Evolutionary conservation across 2,329 filamentous ascomycete genomes (phyloP).

Genomic region (Calonectria pseudoturangicola): DNA sequence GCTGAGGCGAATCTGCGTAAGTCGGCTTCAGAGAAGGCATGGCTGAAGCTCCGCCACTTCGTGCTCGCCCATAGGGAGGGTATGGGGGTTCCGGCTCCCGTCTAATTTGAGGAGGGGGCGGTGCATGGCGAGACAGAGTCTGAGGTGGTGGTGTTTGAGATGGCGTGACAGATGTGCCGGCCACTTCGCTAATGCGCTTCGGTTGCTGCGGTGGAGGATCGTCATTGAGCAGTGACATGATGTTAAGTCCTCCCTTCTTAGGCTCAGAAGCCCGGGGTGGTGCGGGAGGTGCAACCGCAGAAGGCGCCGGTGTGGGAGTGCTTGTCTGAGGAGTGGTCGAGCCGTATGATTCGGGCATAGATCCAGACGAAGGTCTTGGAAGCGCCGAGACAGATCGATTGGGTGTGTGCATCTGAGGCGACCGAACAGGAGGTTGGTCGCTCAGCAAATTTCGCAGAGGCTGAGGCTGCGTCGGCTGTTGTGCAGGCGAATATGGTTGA

Average conservation of each 20-base stretch:
- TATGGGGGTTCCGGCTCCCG: constrained; percentile 71
- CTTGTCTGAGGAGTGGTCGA: constrained; percentile 54
- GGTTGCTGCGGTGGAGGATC: constrained; percentile 70
- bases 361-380: constrained; percentile 57
- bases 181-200: constrained; percentile 72
- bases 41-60: constrained; percentile 62
- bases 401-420: constrained; percentile 63
- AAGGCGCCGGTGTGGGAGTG: constrained; percentile 56
- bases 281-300: constrained; percentile 61
- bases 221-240: constrained; percentile 79
- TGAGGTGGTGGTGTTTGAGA: constrained; percentile 72
- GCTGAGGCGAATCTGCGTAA: constrained; percentile 70
- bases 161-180: constrained; percentile 61
- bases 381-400: constrained; percentile 63
- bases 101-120: constrained; percentile 66
- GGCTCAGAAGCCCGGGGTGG: constrained; percentile 66
- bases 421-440: constrained; percentile 61
- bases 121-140: constrained; percentile 63
- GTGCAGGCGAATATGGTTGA: constrained; percentile 55
- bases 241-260: constrained; percentile 77
- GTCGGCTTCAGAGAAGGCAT: constrained; percentile 75
- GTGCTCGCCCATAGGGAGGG: constrained; percentile 64
- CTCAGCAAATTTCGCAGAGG: constrained; percentile 63
- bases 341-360: constrained; percentile 57
- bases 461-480: constrained; percentile 62